phyloP scores from a whole-genome alignment of 2,329 filamentous ascomycete species.

The Triangularia verruculosa region DNA sequence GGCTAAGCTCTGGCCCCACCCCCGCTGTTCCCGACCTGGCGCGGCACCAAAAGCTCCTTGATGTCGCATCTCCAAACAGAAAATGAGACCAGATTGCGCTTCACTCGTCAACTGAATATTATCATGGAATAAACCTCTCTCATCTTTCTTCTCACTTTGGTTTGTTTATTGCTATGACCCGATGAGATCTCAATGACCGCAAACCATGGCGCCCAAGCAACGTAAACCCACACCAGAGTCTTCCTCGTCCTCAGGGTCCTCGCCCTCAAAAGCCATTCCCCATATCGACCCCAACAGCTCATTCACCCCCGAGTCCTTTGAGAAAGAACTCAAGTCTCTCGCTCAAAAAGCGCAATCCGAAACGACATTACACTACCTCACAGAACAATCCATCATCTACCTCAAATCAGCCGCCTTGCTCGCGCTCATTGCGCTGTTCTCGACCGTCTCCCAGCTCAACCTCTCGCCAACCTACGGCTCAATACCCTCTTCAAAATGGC shows the following conservation, averaged over 20 bases:
- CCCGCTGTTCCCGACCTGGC: neutral
- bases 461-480: conserved; percentile 87
- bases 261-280: conserved; percentile 6
- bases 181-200: neutral
- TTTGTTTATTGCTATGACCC: neutral
- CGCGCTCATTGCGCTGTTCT: conserved; percentile 59
- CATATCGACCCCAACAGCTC: conserved; percentile 33
- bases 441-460: conserved; percentile 69
- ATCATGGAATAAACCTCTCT: neutral
- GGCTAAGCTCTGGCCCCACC: neutral
- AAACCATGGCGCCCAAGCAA: conserved; percentile 32
- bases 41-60: conserved; percentile 14
- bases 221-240: neutral
- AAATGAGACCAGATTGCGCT: conserved; percentile 29
- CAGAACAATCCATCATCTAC: conserved; percentile 42
- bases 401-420: conserved; percentile 45
- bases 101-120: neutral
- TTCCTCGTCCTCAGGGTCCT: conserved; percentile 15
- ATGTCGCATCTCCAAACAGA: conserved; percentile 25
- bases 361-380: conserved; percentile 34
- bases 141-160: neutral
- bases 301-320: conserved; percentile 51
- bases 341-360: conserved; percentile 43
- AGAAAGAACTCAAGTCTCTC: conserved; percentile 51
- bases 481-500: conserved; percentile 72